A percentile compares a stretch with the other conserved stretches of the same genome.
Conservation (phyloP, 371 early-diverging fungal genomes). For the Synchytrium microbalum region DNA sequence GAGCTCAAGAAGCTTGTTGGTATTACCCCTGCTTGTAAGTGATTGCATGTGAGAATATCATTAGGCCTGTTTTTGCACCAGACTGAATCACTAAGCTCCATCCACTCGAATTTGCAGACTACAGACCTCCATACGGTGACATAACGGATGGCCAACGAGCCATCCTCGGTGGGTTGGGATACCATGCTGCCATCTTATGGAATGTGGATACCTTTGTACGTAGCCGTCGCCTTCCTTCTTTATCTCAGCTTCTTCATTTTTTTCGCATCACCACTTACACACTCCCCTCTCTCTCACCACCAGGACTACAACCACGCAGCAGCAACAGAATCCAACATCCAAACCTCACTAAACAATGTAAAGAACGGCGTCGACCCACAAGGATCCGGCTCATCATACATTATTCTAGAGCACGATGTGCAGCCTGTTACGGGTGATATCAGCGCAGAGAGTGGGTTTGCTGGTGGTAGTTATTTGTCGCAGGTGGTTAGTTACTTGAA, state of each 20-base stretch:
- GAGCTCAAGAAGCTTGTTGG: neutral
- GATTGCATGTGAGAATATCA: too few species aligned
- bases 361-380: neutral
- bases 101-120: too few species aligned
- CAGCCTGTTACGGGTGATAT: slow-evolving; percentile 1
- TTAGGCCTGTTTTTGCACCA: too few species aligned
- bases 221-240: neutral
- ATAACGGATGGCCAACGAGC: neutral
- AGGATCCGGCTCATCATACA: neutral
- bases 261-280: too few species aligned
- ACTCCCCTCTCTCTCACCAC: too few species aligned
- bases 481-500: neutral
- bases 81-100: too few species aligned
- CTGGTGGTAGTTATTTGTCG: too few species aligned
- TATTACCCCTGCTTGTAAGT: too few species aligned
- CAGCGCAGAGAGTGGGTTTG: neutral
- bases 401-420: neutral
- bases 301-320: too few species aligned
- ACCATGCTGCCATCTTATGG: slow-evolving; percentile 1
- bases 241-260: too few species aligned
- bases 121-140: neutral
- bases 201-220: slow-evolving; percentile 1
- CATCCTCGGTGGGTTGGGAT: neutral
- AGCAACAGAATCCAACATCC: neutral
- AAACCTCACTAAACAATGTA: neutral